Evolutionary conservation across 2,329 filamentous ascomycete genomes (phyloP).

Genomic region (Fusarium virguliforme): DNA sequence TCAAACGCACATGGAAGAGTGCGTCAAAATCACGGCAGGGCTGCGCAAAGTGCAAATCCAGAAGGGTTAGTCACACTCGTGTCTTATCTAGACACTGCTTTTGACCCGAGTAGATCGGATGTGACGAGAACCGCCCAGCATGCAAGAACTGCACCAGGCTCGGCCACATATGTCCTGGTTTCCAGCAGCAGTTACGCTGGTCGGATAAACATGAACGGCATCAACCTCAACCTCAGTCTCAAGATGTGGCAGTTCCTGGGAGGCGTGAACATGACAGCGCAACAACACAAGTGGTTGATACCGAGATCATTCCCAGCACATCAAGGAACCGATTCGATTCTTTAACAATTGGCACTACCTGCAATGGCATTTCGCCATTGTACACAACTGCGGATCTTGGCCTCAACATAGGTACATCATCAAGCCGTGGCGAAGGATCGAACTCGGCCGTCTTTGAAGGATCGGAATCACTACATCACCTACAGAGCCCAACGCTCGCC

Average conservation of each 20-base stretch:
- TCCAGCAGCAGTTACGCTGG: neutral
- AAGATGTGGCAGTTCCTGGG: neutral
- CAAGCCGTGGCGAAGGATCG: neutral
- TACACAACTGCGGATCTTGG: neutral
- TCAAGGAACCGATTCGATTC: neutral
- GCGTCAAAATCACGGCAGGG: conserved; percentile 4
- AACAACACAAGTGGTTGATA: neutral
- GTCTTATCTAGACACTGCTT: neutral
- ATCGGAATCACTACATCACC: neutral
- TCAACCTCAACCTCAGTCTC: neutral
- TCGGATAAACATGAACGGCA: neutral
- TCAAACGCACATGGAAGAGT: neutral
- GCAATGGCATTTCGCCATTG: neutral
- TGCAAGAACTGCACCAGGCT: neutral
- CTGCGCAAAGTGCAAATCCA: neutral
- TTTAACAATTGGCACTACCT: neutral
- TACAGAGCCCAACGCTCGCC: neutral
- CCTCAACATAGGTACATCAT: neutral
- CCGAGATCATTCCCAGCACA: too few relatives aligned
- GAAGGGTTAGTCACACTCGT: neutral
- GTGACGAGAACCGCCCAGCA: neutral
- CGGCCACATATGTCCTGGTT: neutral
- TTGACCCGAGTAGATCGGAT: neutral
- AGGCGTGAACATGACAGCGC: neutral
- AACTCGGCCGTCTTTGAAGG: too few relatives aligned